Evolutionary conservation across 805 yeast genomes (phyloP), one percentile per base, ranked within the genome.

Genomic region (Clavispora fructus): DNA sequence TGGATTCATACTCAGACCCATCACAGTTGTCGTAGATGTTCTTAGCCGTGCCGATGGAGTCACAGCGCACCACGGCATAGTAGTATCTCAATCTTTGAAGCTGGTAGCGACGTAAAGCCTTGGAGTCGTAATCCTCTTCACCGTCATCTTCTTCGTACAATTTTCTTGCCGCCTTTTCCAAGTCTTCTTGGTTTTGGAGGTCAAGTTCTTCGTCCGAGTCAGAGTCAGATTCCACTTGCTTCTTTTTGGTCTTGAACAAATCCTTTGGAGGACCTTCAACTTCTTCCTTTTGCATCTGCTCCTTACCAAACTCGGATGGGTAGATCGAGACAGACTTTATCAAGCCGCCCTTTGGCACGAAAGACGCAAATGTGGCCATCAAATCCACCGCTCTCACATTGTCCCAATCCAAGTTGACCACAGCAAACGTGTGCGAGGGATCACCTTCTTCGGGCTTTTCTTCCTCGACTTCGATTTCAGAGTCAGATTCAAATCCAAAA

Each of bases 371-470:
- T 0, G 98, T 85, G 5, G 95, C 95, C 85, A 87, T 79, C 52
- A 92, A 69, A 62, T 94, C 98, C 4, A 80, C 79, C 0, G 98
- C 86, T 40, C 80, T 78, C n/a, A 94, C 76, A 59, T 94, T 87
- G 57, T 94, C 99, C 99, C 99, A 94, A 62, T 94, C 99, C 78
- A 94, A 73, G 60, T 94, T 94, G 28, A 94, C 98, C 1, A 85
- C 96, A 0, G 99, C 99, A 59, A 94, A 73, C 6, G 87, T 72
- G 30, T 69, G 71, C 1, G 95, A 75, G 28, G 96, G 95, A 2
- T 92, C 97, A 40, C 96, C 95, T 42, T 82, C 84, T 41, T 87
- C 90, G n/a, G 94, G 86, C 44, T 79, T 76, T 9, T 69, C 70
- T 27, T 72, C 75, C 54, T 79, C 86, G 10, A 73, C 55, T 52